Percentiles rank a stretch among this genome's conserved stretches.
phyloP scores from a whole-genome alignment of 2,329 filamentous ascomycete genomes.

The Bipolaris sorokiniana region DNA sequence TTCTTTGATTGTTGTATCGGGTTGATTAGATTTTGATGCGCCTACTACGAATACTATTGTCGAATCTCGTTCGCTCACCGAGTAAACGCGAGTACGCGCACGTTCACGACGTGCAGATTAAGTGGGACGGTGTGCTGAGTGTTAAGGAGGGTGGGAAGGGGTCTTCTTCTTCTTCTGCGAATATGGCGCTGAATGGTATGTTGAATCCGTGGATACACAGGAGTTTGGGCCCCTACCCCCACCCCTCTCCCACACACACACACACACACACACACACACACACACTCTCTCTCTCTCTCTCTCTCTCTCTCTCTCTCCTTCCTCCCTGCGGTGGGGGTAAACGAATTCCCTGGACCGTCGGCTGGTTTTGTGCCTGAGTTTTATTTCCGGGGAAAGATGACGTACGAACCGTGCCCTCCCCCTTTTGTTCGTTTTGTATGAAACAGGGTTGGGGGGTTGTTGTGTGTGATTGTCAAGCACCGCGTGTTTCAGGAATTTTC shows the following conservation, averaged over 20 bases:
- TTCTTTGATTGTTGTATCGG: no score
- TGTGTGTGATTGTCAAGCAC: conserved; percentile 5
- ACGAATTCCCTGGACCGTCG: no score
- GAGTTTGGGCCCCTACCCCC: no score
- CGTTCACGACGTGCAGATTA: conserved; percentile 37
- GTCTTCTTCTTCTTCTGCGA: conserved; percentile 1
- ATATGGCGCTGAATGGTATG: conserved; percentile 20
- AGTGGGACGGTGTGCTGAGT: conserved; percentile 6
- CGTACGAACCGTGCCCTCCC: neutral
- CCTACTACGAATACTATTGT: conserved; percentile 5
- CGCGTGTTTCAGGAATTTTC: conserved; percentile 5
- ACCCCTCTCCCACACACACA: no score
- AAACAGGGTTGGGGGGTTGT: neutral
- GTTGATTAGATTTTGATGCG: no score
- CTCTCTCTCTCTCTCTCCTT: no score
- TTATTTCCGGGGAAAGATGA: no score
- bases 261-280: no score
- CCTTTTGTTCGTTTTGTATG: conserved; percentile 9
- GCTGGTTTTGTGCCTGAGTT: no score
- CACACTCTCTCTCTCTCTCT: no score
- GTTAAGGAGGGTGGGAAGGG: conserved; percentile 3
- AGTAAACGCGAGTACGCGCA: conserved; percentile 33
- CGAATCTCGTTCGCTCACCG: conserved; percentile 1
- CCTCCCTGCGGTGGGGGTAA: no score
- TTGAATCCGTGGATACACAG: neutral